Percentiles rank a stretch among this genome's conserved stretches.
Evolutionary conservation across 2,329 filamentous ascomycete species (phyloP).

Genomic region (Stachybotrys chartarum): DNA sequence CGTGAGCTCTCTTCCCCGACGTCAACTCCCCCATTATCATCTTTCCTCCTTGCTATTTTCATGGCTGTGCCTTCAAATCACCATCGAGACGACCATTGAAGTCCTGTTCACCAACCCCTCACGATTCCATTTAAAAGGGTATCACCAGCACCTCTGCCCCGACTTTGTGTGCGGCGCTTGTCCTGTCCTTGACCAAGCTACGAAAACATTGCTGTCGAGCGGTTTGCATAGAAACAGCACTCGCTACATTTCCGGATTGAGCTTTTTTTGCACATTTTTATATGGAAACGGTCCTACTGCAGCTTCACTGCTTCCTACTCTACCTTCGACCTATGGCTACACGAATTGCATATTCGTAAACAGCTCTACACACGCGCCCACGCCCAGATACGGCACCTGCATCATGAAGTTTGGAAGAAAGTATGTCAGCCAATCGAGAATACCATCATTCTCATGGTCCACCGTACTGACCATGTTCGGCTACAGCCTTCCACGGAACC

Average conservation of each 20-base stretch:
- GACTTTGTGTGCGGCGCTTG: neutral
- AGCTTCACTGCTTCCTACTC: no score
- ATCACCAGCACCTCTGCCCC: neutral
- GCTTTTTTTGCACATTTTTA: no score
- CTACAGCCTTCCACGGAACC: conserved; percentile 63
- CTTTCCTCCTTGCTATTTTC: neutral
- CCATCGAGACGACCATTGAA: neutral
- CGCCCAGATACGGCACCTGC: neutral
- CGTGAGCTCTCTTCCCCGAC: neutral
- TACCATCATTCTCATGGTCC: neutral
- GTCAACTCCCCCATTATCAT: neutral
- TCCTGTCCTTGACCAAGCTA: no score
- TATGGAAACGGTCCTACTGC: no score
- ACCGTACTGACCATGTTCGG: conserved; percentile 12
- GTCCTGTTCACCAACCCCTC: neutral
- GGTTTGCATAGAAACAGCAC: no score
- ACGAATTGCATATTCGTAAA: neutral
- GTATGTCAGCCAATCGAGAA: conserved; percentile 28
- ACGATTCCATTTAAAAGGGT: neutral
- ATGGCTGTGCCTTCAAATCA: neutral
- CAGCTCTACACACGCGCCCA: neutral
- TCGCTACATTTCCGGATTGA: no score
- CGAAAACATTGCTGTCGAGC: no score
- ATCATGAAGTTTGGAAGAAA: conserved; percentile 58
- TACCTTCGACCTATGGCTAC: neutral